phyloP scores from a whole-genome alignment of 306 rosid species.

The Senna tora region DNA sequence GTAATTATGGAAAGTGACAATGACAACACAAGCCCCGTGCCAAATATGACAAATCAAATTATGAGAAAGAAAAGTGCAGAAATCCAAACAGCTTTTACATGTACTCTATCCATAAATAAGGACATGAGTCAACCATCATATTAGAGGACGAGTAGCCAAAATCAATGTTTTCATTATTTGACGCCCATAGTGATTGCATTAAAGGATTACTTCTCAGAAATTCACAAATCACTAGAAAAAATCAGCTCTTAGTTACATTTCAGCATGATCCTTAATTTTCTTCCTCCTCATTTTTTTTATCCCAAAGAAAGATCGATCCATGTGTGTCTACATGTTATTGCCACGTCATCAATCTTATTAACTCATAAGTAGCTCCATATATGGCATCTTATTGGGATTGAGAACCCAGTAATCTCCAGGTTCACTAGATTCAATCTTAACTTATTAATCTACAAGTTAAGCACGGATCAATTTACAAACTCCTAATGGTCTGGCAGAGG shows the following conservation, averaged over 20 bases:
- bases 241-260: slow-evolving; percentile 30
- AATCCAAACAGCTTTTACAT: slow-evolving; percentile 29
- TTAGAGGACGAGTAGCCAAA: slow-evolving; percentile 33
- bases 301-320: slow-evolving; percentile 4
- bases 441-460: slow-evolving; percentile 16
- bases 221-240: slow-evolving; percentile 16
- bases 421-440: not conserved
- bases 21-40: slow-evolving; percentile 2
- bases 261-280: slow-evolving; percentile 20
- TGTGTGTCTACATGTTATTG: not conserved
- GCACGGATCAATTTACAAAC: not conserved
- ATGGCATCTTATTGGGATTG: slow-evolving; percentile 1
- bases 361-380: not conserved
- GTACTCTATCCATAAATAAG: slow-evolving; percentile 26
- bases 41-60: slow-evolving; percentile 25
- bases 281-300: slow-evolving; percentile 10
- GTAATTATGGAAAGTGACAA: slow-evolving; percentile 1
- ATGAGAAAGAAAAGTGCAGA: slow-evolving; percentile 7
- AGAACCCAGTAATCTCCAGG: slow-evolving; percentile 5
- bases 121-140: slow-evolving; percentile 2
- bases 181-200: slow-evolving; percentile 27
- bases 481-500: slow-evolving; percentile 11
- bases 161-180: slow-evolving; percentile 12
- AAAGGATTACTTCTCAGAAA: slow-evolving; percentile 1
- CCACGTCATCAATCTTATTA: slow-evolving; percentile 13